Percentiles rank a stretch among this genome's conserved stretches.
Conservation (phyloP, 257 asterid species). For the Pogostemon cablin region DNA sequence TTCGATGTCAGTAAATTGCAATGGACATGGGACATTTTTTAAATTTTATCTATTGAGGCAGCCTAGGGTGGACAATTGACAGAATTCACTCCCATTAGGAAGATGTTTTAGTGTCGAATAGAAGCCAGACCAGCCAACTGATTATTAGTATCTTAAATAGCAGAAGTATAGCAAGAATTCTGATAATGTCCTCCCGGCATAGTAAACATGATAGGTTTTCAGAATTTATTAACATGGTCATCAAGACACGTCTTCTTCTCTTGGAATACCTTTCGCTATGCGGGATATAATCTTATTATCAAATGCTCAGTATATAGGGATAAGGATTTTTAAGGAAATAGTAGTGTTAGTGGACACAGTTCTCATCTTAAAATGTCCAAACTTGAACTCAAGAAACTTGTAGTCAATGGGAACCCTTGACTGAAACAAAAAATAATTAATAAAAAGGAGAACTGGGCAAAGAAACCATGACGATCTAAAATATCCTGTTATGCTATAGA, state of each 20-base stretch:
- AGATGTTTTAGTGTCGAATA: too few relatives aligned
- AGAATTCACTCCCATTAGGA: neutral
- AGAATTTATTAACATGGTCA: conserved; percentile 1
- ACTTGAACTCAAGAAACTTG: conserved; percentile 10
- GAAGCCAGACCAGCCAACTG: neutral
- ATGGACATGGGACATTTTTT: neutral
- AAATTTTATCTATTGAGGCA: neutral
- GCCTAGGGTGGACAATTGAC: neutral
- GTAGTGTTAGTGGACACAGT: neutral
- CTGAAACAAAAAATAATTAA: conserved; percentile 7
- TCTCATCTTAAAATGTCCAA: conserved; percentile 9
- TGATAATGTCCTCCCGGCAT: neutral
- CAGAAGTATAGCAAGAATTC: conserved; percentile 9
- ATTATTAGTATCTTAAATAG: neutral
- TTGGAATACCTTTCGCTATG: neutral
- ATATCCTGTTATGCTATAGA: conserved; percentile 23
- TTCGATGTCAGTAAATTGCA: neutral
- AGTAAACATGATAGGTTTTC: neutral
- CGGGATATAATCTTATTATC: neutral
- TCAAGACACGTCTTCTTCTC: neutral
- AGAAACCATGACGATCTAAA: neutral
- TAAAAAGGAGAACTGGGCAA: conserved; percentile 20
- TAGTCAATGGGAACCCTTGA: conserved; percentile 1
- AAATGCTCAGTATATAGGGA: neutral
- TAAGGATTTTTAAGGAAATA: neutral